Evolutionary conservation across 768 basidiomycete species (phyloP), one percentile per base, ranked within the genome.

Genomic region (Paxillus ammoniavirescens): DNA sequence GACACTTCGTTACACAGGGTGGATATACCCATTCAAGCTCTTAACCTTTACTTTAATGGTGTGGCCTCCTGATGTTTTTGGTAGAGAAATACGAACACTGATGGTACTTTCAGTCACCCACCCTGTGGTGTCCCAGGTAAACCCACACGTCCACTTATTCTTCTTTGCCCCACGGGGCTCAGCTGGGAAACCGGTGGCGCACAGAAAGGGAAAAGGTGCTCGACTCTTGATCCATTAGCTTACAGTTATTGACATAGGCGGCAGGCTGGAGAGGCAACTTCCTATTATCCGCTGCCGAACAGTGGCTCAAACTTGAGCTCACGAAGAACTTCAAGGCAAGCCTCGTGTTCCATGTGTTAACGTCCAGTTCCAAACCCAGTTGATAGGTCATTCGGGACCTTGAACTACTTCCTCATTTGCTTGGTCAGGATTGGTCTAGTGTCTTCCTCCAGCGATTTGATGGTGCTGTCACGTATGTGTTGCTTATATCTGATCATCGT

Each of bases 381-480:
- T 46, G 54, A 37, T 59, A 85, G 80, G 78, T 98, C 47, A 99
- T 99, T 54, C 87, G 97, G 40, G 97, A 98, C 67, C 80, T 99
- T 1, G 97, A 99, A 65, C 81, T 99, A 18, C 77, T 98, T 50
- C 97, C 97, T n/a, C 87, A 93, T 54, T 62, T 98, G 3, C 75
- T 96, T 5, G 95, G 95, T 2, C 93, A 86, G 66, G 96, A 99
- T 68, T 98, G 96, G 96, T 93, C 91, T 0, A 89, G 89, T 57
- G 93, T 98, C 10, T 99, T 98, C 67, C 74, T 98, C 47, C 97
- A 98, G 69, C 82, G 92, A 47, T 98, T 97, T 65, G 93, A 93
- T 60, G 91, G 91, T 4, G 77, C 82, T 23, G 86, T 93, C 45
- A 93, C 91, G 91, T 92, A 77, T 64, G 88, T 76, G 15, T 10